Evolutionary conservation across 345 rosid species (phyloP).

Genomic region (Eucalyptus sideroxylon): DNA sequence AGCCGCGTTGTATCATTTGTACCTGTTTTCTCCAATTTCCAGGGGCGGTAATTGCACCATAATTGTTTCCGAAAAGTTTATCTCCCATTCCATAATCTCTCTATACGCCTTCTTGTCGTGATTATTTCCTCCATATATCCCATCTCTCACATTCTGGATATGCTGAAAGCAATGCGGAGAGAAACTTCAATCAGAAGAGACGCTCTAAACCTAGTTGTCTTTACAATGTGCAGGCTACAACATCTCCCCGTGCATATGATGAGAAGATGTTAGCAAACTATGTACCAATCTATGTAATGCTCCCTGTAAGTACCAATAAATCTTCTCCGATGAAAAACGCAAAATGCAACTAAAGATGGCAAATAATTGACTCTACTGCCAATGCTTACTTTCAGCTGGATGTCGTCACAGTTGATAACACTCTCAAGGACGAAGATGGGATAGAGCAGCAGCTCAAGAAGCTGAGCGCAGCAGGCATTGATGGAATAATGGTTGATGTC

Average conservation of each 20-base stretch:
- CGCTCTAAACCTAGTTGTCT: not conserved
- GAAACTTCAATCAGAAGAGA: not conserved
- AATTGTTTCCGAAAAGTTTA: not conserved
- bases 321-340: not conserved
- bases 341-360: not conserved
- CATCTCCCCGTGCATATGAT: not conserved
- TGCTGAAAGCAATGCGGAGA: not conserved
- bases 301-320: slow-evolving; percentile 47
- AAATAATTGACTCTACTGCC: not conserved
- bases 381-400: slow-evolving; percentile 29
- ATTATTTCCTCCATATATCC: not conserved
- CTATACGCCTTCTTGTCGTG: not conserved
- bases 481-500: slow-evolving; percentile 78
- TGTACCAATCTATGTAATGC: slow-evolving; percentile 76
- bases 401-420: slow-evolving; percentile 45
- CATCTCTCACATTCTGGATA: not conserved
- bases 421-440: slow-evolving; percentile 16
- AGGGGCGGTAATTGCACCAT: not conserved
- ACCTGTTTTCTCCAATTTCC: not conserved
- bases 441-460: slow-evolving; percentile 46
- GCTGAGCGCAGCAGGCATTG: slow-evolving; percentile 53
- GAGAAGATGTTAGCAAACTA: slow-evolving; percentile 53
- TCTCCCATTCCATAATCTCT: not conserved
- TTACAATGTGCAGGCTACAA: slow-evolving; percentile 18
- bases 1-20: not conserved